These are phyloP conservation scores for Arthrobotrys conoides DNA, from an alignment of 2,329 filamentous ascomycete genomes.

Conservation along the genomic window DNA sequence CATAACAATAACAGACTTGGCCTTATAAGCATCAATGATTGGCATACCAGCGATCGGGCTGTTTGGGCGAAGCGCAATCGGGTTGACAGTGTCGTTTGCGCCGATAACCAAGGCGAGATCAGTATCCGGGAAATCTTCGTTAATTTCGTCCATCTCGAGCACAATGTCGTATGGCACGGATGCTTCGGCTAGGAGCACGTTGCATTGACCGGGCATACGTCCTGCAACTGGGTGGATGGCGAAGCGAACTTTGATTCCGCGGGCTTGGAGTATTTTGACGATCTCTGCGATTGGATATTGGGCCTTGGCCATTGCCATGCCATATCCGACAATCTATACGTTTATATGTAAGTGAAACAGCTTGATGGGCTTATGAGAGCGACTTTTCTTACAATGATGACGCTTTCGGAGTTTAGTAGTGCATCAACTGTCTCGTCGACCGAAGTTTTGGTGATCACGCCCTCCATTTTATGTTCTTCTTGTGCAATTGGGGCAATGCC, in stretches of 20 bases:
- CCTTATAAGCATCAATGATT: constrained; percentile 92
- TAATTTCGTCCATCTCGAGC: constrained; percentile 96
- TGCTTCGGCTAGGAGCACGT: constrained; percentile 89
- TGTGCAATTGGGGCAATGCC: constrained; percentile 78
- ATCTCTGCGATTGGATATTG: constrained; percentile 92
- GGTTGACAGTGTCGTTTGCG: constrained; percentile 93
- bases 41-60: constrained; percentile 93
- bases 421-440: constrained; percentile 85
- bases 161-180: constrained; percentile 92
- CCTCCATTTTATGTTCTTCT: constrained; percentile 81
- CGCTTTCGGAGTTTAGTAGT: constrained; percentile 81
- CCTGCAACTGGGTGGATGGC: constrained; percentile 92
- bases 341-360: constrained; percentile 4
- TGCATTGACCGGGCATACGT: constrained; percentile 93
- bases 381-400: constrained; percentile 76
- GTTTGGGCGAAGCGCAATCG: constrained; percentile 85
- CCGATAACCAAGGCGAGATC: constrained; percentile 91
- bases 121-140: constrained; percentile 88
- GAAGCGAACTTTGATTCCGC: constrained; percentile 85
- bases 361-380: neutral
- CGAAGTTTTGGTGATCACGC: constrained; percentile 81
- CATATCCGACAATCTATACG: constrained; percentile 80
- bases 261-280: constrained; percentile 78
- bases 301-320: constrained; percentile 94
- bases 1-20: constrained; percentile 93